Evolutionary conservation across 2,329 filamentous ascomycete genomes (phyloP).

Genomic region (Fusarium torulosum): DNA sequence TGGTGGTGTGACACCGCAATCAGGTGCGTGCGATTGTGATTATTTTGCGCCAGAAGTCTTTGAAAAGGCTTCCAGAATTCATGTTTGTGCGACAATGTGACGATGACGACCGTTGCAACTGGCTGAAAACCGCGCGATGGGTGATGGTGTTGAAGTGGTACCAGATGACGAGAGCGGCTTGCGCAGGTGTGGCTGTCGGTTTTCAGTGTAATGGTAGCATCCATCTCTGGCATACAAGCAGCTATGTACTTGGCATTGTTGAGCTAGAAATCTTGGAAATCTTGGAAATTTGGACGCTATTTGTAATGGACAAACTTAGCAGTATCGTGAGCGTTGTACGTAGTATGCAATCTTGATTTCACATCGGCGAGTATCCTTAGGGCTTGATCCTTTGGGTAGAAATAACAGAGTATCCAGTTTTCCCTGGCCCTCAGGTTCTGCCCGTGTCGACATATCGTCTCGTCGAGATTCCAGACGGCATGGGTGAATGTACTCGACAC

Average conservation of each 20-base stretch:
- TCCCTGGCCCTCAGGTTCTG: conserved; percentile 25
- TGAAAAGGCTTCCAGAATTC: conserved; percentile 1
- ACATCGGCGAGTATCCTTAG: background rate
- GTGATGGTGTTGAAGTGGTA: conserved; percentile 41
- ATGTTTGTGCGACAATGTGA: conserved; percentile 18
- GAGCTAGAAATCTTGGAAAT: conserved; percentile 27
- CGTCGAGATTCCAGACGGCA: conserved; percentile 25
- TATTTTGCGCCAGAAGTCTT: background rate
- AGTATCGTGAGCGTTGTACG: background rate
- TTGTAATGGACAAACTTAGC: conserved; percentile 3
- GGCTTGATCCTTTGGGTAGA: conserved; percentile 14
- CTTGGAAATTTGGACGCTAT: conserved; percentile 17
- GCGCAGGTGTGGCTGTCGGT: conserved; percentile 33
- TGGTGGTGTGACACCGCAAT: conserved; percentile 34
- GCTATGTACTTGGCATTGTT: conserved; percentile 13
- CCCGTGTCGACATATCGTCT: conserved; percentile 23
- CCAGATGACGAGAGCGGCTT: conserved; percentile 48
- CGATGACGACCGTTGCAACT: conserved; percentile 29
- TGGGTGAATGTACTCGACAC: conserved; percentile 20
- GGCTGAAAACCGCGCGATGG: conserved; percentile 12
- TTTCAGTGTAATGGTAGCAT: conserved; percentile 36
- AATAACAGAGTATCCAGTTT: conserved; percentile 4
- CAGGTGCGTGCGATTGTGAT: conserved; percentile 14
- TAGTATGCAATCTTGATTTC: background rate
- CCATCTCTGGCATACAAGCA: conserved; percentile 31